Evolutionary conservation across 768 basidiomycete species (phyloP).

Genomic region (Amanita pseudoporphyria): DNA sequence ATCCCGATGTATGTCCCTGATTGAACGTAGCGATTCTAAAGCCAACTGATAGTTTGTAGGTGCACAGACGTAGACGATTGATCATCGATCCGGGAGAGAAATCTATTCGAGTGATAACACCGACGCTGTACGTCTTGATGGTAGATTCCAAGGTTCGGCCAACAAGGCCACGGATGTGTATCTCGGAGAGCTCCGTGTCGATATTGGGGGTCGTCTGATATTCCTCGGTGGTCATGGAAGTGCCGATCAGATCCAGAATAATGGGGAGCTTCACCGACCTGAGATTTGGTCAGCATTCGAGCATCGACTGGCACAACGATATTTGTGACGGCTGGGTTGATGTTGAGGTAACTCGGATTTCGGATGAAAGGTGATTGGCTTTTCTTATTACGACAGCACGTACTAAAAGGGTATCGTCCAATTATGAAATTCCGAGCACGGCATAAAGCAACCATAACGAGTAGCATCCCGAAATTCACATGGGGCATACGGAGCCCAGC

Average conservation of each 20-base stretch:
- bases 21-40: conserved; percentile 8
- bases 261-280: neutral
- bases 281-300: conserved; percentile 20
- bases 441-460: conserved; percentile 16
- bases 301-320: conserved; percentile 24
- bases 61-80: conserved; percentile 9
- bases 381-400: no score
- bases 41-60: no score
- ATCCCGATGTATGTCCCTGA: neutral
- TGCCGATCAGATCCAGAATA: conserved; percentile 11
- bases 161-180: conserved; percentile 8
- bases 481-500: conserved; percentile 20
- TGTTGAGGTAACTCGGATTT: conserved; percentile 11
- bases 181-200: conserved; percentile 17
- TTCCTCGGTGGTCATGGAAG: conserved; percentile 21
- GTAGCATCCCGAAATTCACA: conserved; percentile 21
- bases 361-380: neutral
- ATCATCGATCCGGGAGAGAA: conserved; percentile 15
- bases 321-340: conserved; percentile 23
- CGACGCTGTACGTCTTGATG: conserved; percentile 10
- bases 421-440: neutral
- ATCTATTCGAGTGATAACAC: conserved; percentile 2
- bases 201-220: conserved; percentile 20
- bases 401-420: no score
- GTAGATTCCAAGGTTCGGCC: conserved; percentile 15